A percentile compares a stretch with the other conserved stretches of the same genome.
These are phyloP conservation scores for Hamigera avellanea DNA, from an alignment of 495 filamentous ascomycete genomes.

Conservation along the genomic window DNA sequence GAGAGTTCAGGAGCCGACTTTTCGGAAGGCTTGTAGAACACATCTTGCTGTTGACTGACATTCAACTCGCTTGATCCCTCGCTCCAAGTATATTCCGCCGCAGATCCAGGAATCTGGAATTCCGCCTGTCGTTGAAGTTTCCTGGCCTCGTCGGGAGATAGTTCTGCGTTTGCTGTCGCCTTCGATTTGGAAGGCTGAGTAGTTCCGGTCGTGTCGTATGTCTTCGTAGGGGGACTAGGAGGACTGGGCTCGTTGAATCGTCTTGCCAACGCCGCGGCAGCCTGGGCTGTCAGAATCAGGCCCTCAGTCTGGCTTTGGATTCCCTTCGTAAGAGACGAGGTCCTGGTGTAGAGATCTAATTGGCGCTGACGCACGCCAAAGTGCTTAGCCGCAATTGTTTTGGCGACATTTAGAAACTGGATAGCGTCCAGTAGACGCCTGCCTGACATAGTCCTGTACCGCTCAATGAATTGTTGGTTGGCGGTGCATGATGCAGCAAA, in stretches of 20 bases:
- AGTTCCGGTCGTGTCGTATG: not conserved
- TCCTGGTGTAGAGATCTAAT: constrained; percentile 63
- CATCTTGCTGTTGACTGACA: constrained; percentile 43
- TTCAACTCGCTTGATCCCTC: constrained; percentile 12
- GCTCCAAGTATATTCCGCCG: constrained; percentile 14
- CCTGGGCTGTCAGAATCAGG: constrained; percentile 50
- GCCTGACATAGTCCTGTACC: constrained; percentile 44
- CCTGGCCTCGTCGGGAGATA: constrained; percentile 27
- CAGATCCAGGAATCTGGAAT: constrained; percentile 41
- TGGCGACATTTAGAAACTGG: constrained; percentile 66
- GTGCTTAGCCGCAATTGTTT: constrained; percentile 69
- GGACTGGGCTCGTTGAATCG: constrained; percentile 39
- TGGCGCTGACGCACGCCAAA: constrained; percentile 64
- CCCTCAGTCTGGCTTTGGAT: constrained; percentile 52
- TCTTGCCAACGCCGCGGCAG: constrained; percentile 46
- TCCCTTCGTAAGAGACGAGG: constrained; percentile 62
- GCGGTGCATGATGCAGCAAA: not conserved
- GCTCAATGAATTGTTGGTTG: not conserved
- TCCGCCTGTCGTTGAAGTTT: constrained; percentile 42
- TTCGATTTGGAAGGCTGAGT: not conserved
- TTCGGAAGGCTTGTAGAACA: constrained; percentile 42
- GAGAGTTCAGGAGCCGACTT: constrained; percentile 36
- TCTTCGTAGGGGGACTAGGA: constrained; percentile 8
- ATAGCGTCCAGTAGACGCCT: constrained; percentile 67
- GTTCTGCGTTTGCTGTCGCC: constrained; percentile 3